Evolutionary conservation across 306 rosid genomes (phyloP).

Genomic region (Castanopsis chinensis): DNA sequence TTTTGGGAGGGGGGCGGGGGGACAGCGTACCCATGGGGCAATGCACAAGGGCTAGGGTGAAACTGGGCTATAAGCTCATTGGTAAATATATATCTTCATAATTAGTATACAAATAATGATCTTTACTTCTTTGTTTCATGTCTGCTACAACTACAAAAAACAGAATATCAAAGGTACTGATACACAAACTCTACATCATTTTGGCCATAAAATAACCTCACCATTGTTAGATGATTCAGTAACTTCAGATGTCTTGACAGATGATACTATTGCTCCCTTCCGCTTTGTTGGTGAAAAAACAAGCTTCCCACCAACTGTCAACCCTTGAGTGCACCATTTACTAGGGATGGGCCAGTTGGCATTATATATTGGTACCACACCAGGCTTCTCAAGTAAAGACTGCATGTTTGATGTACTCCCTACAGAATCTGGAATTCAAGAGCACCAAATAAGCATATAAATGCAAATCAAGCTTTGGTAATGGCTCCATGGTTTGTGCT

Average conservation of each 20-base stretch:
- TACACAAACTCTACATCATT: not conserved
- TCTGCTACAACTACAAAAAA: not conserved
- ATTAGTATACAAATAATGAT: not conserved
- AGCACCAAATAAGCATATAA: constrained; percentile 19
- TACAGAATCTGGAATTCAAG: constrained; percentile 49
- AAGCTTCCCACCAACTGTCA: constrained; percentile 44
- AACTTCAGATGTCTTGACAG: constrained; percentile 65
- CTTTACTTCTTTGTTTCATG: not conserved
- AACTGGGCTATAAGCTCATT: too few relatives aligned
- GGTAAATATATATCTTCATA: not conserved
- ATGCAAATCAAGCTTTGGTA: constrained; percentile 4
- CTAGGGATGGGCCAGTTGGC: constrained; percentile 27
- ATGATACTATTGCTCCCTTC: constrained; percentile 44
- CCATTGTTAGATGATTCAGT: constrained; percentile 51
- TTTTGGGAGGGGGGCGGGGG: too few relatives aligned
- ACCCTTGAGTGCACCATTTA: constrained; percentile 40
- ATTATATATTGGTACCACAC: constrained; percentile 41
- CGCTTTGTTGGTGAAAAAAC: constrained; percentile 34
- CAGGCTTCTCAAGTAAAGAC: constrained; percentile 59
- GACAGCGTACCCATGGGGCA: too few relatives aligned
- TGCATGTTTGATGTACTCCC: constrained; percentile 49
- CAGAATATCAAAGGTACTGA: constrained; percentile 6
- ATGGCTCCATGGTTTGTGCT: constrained; percentile 3
- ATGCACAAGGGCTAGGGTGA: too few relatives aligned
- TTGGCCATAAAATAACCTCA: constrained; percentile 23